These are phyloP conservation scores for Silene vulgaris DNA, from an alignment of 179 eudicot species.

Conservation along the genomic window DNA sequence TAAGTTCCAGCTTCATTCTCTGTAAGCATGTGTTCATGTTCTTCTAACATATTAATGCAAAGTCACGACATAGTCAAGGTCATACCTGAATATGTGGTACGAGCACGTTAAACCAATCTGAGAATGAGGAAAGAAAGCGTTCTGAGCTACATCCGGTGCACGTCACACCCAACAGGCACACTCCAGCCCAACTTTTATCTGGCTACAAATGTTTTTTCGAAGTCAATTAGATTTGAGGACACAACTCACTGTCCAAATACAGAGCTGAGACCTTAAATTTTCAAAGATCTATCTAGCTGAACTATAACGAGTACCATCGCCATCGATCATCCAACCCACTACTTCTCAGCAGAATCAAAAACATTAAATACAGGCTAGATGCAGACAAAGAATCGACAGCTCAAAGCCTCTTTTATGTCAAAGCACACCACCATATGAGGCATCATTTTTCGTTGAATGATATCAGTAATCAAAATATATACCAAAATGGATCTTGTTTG, in stretches of 20 bases:
- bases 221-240: constrained; percentile 15
- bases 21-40: background rate
- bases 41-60: background rate
- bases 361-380: no score
- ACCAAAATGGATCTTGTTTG: no score
- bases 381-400: no score
- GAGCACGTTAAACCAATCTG: constrained; percentile 62
- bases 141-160: constrained; percentile 58
- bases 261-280: background rate
- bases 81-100: constrained; percentile 70
- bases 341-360: no score
- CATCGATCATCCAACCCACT: no score
- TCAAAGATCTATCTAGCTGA: no score
- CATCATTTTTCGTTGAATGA: no score
- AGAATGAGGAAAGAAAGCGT: constrained; percentile 65
- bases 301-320: no score
- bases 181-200: constrained; percentile 94
- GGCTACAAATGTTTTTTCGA: constrained; percentile 44
- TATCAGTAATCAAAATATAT: no score
- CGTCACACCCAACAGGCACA: constrained; percentile 84
- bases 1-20: background rate
- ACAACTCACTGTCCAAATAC: background rate
- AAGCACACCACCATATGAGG: no score
- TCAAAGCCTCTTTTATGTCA: no score
- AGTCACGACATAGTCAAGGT: background rate